Percentiles rank a stretch among this genome's conserved stretches.
Evolutionary conservation across 257 asterid genomes (phyloP).

Genomic region (Solanum virginianum): DNA sequence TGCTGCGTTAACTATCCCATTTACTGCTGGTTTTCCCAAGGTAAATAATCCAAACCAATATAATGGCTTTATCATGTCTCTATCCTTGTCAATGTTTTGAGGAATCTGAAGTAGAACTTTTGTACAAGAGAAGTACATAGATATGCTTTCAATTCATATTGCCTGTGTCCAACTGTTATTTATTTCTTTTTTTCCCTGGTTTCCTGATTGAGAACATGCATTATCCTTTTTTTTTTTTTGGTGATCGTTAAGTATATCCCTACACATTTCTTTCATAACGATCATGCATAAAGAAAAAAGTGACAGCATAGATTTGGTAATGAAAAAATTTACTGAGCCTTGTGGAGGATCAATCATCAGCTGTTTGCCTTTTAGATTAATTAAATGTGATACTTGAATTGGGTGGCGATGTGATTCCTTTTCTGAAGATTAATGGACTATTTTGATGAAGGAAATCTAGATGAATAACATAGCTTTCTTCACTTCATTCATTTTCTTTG

Average conservation of each 20-base stretch:
- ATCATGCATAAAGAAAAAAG: background rate
- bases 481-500: background rate
- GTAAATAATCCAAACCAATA: slow-evolving; percentile 17
- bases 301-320: background rate
- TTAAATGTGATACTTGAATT: background rate
- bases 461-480: background rate
- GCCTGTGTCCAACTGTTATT: background rate
- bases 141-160: background rate
- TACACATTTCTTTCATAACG: background rate
- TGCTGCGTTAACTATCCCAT: slow-evolving; percentile 62
- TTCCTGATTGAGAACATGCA: background rate
- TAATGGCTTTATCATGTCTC: background rate
- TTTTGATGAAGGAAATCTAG: background rate
- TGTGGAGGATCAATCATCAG: background rate
- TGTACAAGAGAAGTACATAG: background rate
- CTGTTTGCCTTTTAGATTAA: background rate
- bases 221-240: background rate
- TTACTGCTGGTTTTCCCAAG: slow-evolving; percentile 68
- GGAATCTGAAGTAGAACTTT: background rate
- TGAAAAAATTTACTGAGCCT: background rate
- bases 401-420: background rate
- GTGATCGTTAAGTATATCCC: background rate
- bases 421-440: background rate
- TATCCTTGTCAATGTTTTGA: background rate
- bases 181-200: background rate